Conservation (phyloP, 78 protist genomes). For the Cavenderia fasciculata region DNA sequence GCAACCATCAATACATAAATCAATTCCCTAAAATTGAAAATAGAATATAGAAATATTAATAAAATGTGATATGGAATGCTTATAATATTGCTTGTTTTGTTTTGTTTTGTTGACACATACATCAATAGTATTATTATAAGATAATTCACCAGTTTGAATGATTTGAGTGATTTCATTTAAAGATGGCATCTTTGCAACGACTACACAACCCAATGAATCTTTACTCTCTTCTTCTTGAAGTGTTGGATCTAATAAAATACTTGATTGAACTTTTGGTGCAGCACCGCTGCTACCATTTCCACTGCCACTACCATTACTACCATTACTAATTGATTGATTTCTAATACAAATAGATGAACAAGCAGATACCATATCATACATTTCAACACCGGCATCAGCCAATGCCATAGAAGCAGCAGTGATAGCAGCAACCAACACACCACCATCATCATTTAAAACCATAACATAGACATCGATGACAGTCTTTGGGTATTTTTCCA, state of each 20-base stretch:
- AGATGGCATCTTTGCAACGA: constrained; percentile 63
- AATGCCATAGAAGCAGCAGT: constrained; percentile 87
- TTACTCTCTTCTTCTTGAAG: background rate
- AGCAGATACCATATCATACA: constrained; percentile 87
- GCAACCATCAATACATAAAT: constrained; percentile 77
- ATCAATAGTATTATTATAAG: constrained; percentile 37
- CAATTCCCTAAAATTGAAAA: constrained; percentile 29
- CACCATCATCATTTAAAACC: constrained; percentile 91
- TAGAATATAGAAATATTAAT: background rate
- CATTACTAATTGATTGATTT: too few relatives aligned
- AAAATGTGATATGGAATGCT: background rate
- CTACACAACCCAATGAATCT: background rate
- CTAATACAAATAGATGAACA: constrained; percentile 50
- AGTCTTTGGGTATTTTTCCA: constrained; percentile 86
- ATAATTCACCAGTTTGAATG: constrained; percentile 67
- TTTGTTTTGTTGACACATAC: background rate
- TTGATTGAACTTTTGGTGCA: too few relatives aligned
- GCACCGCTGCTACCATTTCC: too few relatives aligned
- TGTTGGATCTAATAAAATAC: constrained; percentile 39
- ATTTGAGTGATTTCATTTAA: constrained; percentile 74
- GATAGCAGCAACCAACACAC: constrained; percentile 72
- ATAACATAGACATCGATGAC: constrained; percentile 76
- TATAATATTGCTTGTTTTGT: background rate
- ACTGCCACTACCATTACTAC: too few relatives aligned
- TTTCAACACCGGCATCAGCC: constrained; percentile 90